phyloP scores from a whole-genome alignment of 2,329 filamentous ascomycete genomes.

The Neoscytalidium dimidiatum region DNA sequence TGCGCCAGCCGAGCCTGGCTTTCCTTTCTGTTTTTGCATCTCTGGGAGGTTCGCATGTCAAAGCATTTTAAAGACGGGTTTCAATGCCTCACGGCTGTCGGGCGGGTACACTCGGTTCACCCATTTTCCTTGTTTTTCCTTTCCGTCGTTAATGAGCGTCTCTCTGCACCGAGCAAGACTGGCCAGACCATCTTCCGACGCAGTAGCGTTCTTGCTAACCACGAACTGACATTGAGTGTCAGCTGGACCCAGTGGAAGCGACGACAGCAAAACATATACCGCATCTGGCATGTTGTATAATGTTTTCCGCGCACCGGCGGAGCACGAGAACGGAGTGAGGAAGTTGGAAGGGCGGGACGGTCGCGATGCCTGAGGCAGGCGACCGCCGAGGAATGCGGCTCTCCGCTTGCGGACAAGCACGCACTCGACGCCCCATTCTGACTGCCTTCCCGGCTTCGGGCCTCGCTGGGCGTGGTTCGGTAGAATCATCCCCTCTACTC shows the following conservation, averaged over 20 bases:
- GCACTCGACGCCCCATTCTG: not conserved
- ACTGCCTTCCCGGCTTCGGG: constrained; percentile 7
- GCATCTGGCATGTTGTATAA: constrained; percentile 38
- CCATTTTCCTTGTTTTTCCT: constrained; percentile 31
- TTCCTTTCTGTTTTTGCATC: constrained; percentile 36
- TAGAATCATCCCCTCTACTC: constrained; percentile 20
- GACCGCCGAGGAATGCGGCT: constrained; percentile 1
- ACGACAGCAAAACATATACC: constrained; percentile 37
- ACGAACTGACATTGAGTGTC: constrained; percentile 40
- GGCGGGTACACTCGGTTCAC: constrained; percentile 40
- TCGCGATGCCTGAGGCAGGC: constrained; percentile 14
- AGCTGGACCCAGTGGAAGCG: constrained; percentile 40
- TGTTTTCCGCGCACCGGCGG: constrained; percentile 29
- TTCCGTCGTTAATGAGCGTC: constrained; percentile 41
- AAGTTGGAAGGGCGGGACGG: constrained; percentile 13
- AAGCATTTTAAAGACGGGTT: constrained; percentile 44
- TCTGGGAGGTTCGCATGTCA: constrained; percentile 47
- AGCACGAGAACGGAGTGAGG: constrained; percentile 23
- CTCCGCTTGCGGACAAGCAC: constrained; percentile 19
- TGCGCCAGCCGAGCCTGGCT: constrained; percentile 39
- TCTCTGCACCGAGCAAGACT: constrained; percentile 26
- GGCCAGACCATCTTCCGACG: constrained; percentile 40
- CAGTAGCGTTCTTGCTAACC: constrained; percentile 35
- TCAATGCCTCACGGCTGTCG: constrained; percentile 47
- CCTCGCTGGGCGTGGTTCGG: constrained; percentile 16